Evolutionary conservation across 805 yeast genomes (phyloP), one percentile per base, ranked within the genome.

Genomic region (Metschnikowia picachoensis): DNA sequence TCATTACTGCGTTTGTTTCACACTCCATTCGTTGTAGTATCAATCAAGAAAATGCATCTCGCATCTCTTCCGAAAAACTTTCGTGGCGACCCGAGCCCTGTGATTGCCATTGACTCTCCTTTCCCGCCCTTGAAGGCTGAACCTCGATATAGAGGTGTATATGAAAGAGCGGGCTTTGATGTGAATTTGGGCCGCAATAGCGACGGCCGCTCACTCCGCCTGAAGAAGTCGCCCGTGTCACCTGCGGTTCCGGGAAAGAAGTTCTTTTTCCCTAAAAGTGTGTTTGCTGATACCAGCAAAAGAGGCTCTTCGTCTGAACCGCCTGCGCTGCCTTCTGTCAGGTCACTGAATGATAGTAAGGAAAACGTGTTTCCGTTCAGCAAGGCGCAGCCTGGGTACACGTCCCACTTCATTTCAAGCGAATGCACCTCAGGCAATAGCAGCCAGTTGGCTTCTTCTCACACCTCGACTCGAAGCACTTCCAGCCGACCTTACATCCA

Each of bases 111-210:
- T 60, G 74, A 79, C 53, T 76, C 80, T 10, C 79, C 84, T 4
- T 87, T 86, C 54, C 95, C 95, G 2, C 85, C 88, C 0, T 65
- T 87, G 49, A 81, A 80, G 44, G 79, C 85, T 0, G 77, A 77
- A 32, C 80, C 76, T 39, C 67, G 80, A 28, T 83, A 82, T 56
- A 74, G 74, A 54, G 83, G 90, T 2, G 94, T 85, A 2, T 80
- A 85, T 63, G 94, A 87, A 60, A 67, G 94, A 53, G 94, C 94
- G 0, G 95, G 95, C 0, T 87, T 87, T 57, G 94, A 86, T 35
- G 70, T 72, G 38, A 56, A 56, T 37, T 31, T 52, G 41, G 44
- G 43, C 32, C 39, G 33, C n/a, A 16, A 25, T 7, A 27, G 44
- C 13, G 48, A 44, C n/a, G 44, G 39, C 39, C 48, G 44, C 33